Evolutionary conservation across 176 grass and related monocot species (phyloP), one percentile per base, ranked within the genome.

Genomic region (Lolium multiflorum): DNA sequence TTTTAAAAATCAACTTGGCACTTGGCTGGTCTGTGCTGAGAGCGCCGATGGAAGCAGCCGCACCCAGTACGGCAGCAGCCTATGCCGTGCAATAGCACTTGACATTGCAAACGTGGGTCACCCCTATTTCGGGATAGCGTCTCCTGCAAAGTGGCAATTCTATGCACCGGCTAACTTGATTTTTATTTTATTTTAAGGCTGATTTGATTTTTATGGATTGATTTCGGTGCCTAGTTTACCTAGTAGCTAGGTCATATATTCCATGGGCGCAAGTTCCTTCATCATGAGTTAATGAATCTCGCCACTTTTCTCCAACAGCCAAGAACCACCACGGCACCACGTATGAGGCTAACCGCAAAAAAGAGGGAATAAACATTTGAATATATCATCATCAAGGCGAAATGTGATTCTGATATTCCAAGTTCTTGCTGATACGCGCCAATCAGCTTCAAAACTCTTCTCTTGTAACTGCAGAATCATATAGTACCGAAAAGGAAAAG

Each of bases 221-320:
- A 55, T 55, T 55, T 35, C 22, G 25, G 15, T 55, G 25, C 49
- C 48, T 35, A 20, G 26, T 76, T 55, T 76, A 76, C 35, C 73
- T 52, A 52, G 44, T 39, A 68, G 35, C 51, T 75, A 75, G 73
- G 16, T 76, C 73, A 76, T 76, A 76, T 76, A 76, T 76, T 76
- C 74, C 74, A 7, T 76, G 16, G 24, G 25, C 26, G 24, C 22
- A 18, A 55, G 37, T 76, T 76, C 48, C 48, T 76, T 50, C 24
- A 76, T 76, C 49, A 54, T 55, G 73, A 76, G 25, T 17, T 31
- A 55, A 35, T 76, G 49, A 76, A 76, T 76, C 74, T 76, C 25
- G 48, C 25, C 1, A 3, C 49, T 55, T 76, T 26, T 43, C 73
- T 52, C 24, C 24, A 76, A 54, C 48, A 11, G 16, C 73, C 74